These are phyloP conservation scores for Paraleonurus japonicus DNA, from an alignment of 257 asterid genomes.

Conservation along the genomic window DNA sequence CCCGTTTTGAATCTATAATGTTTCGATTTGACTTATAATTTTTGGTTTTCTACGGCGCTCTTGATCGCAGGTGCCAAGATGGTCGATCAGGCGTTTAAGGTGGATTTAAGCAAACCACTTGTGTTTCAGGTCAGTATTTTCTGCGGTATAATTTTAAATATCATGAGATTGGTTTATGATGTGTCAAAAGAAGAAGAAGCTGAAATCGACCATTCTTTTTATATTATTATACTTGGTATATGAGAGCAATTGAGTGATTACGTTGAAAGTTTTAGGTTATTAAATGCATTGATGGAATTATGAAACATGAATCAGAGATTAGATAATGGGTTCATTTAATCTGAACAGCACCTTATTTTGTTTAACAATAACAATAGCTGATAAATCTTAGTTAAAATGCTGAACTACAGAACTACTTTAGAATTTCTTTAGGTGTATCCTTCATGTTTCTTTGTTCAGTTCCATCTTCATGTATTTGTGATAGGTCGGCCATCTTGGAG, in stretches of 20 bases:
- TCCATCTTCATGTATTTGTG: slow-evolving; percentile 17
- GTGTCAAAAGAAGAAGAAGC: neutral
- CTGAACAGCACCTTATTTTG: neutral
- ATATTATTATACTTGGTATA: neutral
- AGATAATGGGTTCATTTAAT: neutral
- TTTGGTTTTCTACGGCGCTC: neutral
- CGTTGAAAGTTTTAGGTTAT: neutral
- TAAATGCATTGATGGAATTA: neutral
- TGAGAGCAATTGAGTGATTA: neutral
- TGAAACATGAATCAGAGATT: neutral
- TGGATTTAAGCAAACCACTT: slow-evolving; percentile 83
- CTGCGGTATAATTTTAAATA: neutral
- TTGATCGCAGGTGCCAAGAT: slow-evolving; percentile 47
- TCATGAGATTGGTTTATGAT: neutral
- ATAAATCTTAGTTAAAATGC: neutral
- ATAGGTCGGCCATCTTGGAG: slow-evolving; percentile 90
- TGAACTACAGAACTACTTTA: neutral
- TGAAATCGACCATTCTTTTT: neutral
- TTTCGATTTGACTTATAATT: neutral
- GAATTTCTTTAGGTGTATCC: neutral
- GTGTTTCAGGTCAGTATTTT: slow-evolving; percentile 64
- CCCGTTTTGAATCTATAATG: neutral
- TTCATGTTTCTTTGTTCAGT: neutral
- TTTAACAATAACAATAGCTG: neutral
- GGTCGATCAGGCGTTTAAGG: slow-evolving; percentile 63